Conservation (phyloP, 2,329 filamentous ascomycete species). For the Trichoderma breve region DNA sequence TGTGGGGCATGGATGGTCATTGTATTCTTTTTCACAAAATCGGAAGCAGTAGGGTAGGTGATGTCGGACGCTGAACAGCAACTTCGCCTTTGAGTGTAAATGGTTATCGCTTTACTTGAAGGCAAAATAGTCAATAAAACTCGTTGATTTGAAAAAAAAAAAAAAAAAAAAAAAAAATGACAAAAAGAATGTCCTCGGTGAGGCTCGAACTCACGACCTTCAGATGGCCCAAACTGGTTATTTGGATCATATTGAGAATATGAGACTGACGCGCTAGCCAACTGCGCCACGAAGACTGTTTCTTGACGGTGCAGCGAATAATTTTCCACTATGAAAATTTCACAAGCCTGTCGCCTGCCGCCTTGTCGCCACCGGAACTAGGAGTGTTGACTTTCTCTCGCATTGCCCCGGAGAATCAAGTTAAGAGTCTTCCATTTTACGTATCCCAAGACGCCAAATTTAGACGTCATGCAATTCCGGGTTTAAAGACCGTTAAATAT, state of each 20-base stretch:
- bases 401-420: no score
- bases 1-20: background rate
- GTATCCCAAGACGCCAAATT: no score
- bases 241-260: constrained; percentile 28
- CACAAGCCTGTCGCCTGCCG: background rate
- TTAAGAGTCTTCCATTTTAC: no score
- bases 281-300: constrained; percentile 30
- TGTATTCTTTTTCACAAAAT: background rate
- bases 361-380: no score
- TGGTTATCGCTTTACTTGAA: background rate
- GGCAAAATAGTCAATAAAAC: background rate
- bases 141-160: background rate
- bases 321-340: background rate
- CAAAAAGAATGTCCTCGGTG: constrained; percentile 39
- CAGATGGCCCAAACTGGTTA: constrained; percentile 33
- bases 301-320: background rate
- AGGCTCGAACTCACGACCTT: constrained; percentile 53
- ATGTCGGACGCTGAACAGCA: background rate
- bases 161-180: background rate
- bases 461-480: no score
- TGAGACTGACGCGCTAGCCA: constrained; percentile 31
- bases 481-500: no score
- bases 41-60: background rate
- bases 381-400: background rate
- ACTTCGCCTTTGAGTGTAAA: background rate